phyloP scores from a whole-genome alignment of 495 filamentous ascomycete genomes.

The Neurospora sp. region DNA sequence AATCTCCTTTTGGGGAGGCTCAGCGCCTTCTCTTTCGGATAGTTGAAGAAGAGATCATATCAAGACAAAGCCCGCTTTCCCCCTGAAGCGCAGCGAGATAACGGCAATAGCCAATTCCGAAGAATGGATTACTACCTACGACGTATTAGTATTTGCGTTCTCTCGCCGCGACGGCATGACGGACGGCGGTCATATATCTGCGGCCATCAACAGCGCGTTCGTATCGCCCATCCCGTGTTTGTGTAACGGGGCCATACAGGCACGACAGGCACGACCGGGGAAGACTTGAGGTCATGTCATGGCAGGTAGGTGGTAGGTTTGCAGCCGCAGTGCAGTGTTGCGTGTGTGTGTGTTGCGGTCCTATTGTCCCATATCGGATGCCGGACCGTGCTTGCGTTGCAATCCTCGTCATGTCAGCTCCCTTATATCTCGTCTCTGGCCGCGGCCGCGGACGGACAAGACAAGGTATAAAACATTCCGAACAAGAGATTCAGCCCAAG shows the following conservation, averaged over 20 bases:
- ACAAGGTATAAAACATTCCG: not conserved
- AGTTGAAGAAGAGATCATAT: not conserved
- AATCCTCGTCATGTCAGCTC: not conserved
- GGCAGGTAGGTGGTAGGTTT: not conserved
- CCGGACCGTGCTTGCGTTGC: not conserved
- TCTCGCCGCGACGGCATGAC: not conserved
- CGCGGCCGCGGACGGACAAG: not conserved
- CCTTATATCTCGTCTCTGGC: not conserved
- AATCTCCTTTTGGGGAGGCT: not conserved
- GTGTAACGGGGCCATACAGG: not conserved
- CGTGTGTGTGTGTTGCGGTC: not conserved
- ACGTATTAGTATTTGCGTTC: not conserved
- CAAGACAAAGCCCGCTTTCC: not conserved
- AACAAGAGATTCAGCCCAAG: not conserved
- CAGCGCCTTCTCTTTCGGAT: not conserved
- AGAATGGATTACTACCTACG: not conserved
- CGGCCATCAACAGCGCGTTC: not conserved
- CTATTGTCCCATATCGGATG: not conserved
- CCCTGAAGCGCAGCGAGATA: not conserved
- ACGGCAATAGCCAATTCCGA: not conserved
- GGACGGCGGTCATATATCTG: not conserved
- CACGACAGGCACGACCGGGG: not conserved
- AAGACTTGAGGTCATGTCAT: not conserved
- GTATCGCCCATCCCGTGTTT: not conserved
- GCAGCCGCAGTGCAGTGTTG: not conserved